Evolutionary conservation across 1,284 basidiomycete genomes (phyloP).

Genomic region (Stereum hirsutum): DNA sequence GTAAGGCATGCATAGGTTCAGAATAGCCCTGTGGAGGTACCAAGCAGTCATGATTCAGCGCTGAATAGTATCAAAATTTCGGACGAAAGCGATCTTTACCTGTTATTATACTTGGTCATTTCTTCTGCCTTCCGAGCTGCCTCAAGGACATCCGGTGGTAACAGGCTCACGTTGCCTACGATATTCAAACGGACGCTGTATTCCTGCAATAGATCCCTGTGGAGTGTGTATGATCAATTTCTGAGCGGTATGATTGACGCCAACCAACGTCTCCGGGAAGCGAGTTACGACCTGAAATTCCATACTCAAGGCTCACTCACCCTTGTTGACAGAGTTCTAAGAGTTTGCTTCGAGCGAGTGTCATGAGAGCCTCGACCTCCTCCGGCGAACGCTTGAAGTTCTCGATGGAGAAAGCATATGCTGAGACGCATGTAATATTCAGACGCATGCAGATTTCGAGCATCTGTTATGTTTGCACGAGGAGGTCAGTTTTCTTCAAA

Average conservation of each 20-base stretch:
- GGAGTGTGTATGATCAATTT: neutral
- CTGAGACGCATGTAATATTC: constrained; percentile 75
- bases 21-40: constrained; percentile 72
- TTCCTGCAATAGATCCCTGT: constrained; percentile 67
- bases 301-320: constrained; percentile 47
- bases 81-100: constrained; percentile 47
- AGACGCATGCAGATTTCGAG: constrained; percentile 78
- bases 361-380: constrained; percentile 88
- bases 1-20: constrained; percentile 96
- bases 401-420: constrained; percentile 95
- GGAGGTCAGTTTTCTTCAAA: neutral
- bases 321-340: constrained; percentile 78
- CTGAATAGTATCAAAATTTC: too few relatives aligned
- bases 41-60: too few relatives aligned
- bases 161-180: constrained; percentile 69
- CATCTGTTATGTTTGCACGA: constrained; percentile 37
- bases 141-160: constrained; percentile 68
- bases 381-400: constrained; percentile 88
- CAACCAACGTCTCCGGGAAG: constrained; percentile 1
- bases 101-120: constrained; percentile 68
- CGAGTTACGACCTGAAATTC: too few relatives aligned
- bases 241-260: neutral
- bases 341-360: constrained; percentile 75
- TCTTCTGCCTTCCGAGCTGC: constrained; percentile 72
- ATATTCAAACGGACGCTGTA: constrained; percentile 85